Conservation (phyloP, 1,139 yeast genomes). For the Kazachstania sp. region DNA sequence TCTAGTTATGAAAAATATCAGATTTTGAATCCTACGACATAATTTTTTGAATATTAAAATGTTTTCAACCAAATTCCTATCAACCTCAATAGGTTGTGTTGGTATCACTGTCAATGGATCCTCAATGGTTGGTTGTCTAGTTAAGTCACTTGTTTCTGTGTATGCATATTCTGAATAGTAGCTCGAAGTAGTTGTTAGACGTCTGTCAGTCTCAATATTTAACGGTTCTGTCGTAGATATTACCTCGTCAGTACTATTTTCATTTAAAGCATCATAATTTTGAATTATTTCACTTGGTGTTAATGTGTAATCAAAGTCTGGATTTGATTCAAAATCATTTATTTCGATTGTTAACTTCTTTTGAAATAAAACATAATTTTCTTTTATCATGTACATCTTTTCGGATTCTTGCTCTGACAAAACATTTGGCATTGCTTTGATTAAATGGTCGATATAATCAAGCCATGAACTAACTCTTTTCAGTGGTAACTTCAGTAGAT, state of each 20-base stretch:
- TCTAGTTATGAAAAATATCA: constrained; percentile 4
- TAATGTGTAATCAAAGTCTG: constrained; percentile 16
- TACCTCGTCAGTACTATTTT: neutral
- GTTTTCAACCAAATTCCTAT: constrained; percentile 12
- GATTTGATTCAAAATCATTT: constrained; percentile 15
- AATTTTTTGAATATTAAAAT: constrained; percentile 17
- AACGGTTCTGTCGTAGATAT: neutral
- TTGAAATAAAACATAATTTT: neutral
- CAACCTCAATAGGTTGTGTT: neutral
- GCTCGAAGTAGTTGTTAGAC: constrained; percentile 9
- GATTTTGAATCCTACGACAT: constrained; percentile 8
- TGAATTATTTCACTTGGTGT: constrained; percentile 26
- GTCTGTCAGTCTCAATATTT: neutral
- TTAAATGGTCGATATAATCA: neutral
- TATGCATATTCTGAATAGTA: constrained; percentile 10
- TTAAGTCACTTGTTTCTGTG: neutral
- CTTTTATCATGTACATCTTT: neutral
- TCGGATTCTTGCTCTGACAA: neutral
- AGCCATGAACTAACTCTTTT: constrained; percentile 19
- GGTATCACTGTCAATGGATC: neutral
- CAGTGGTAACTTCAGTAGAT: constrained; percentile 21
- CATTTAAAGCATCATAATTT: constrained; percentile 12
- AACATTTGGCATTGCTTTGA: neutral
- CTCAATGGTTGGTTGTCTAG: neutral
- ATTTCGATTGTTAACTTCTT: constrained; percentile 6